phyloP scores from a whole-genome alignment of 805 yeast genomes.

The Wickerhamiella brachini region DNA sequence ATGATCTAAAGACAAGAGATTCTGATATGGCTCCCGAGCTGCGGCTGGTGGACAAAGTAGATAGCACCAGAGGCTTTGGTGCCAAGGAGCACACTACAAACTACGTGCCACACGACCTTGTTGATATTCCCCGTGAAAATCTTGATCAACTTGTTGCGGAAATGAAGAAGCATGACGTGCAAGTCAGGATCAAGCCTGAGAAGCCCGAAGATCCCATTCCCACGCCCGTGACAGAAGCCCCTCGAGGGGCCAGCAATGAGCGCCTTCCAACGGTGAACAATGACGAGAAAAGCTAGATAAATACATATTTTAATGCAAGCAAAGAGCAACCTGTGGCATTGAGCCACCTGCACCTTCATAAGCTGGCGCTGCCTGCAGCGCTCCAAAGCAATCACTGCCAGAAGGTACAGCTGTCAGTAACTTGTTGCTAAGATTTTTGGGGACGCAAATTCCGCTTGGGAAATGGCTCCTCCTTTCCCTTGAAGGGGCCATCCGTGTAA shows the following conservation, averaged over 20 bases:
- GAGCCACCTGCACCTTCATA: not conserved
- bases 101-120: slow-evolving; percentile 82
- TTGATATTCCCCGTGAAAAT: slow-evolving; percentile 33
- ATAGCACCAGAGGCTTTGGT: slow-evolving; percentile 57
- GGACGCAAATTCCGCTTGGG: not conserved
- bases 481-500: slow-evolving; percentile 29
- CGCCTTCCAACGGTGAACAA: not conserved
- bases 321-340: not conserved
- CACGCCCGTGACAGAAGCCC: not conserved
- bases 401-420: not conserved
- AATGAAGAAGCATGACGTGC: slow-evolving; percentile 3
- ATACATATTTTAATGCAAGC: not conserved
- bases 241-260: not conserved
- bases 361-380: not conserved
- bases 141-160: slow-evolving; percentile 12
- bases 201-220: not conserved
- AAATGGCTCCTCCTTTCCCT: slow-evolving; percentile 28
- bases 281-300: not conserved
- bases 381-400: not conserved
- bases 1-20: slow-evolving; percentile 37
- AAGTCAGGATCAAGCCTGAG: not conserved
- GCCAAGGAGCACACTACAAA: slow-evolving; percentile 75
- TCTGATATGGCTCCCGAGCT: slow-evolving; percentile 29
- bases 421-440: not conserved
- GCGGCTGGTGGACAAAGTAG: slow-evolving; percentile 53